A percentile compares a stretch with the other conserved stretches of the same genome.
Conservation (phyloP, 495 filamentous ascomycete genomes). For the Penicillium canescens region DNA sequence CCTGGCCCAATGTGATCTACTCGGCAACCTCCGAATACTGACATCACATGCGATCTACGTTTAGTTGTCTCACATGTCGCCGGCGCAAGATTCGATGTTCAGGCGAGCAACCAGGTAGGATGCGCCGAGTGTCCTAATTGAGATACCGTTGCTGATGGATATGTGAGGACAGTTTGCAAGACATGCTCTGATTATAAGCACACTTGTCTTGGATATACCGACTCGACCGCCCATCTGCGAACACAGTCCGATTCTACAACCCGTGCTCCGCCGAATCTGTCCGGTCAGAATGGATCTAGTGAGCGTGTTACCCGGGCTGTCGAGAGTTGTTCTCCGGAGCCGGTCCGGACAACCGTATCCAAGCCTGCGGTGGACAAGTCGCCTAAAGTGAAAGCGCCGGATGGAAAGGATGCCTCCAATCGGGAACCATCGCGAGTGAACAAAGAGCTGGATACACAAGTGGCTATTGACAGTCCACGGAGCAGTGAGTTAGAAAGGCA, state of each 20-base stretch:
- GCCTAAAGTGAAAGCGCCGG: conserved; percentile 17
- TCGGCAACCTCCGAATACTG: conserved; percentile 18
- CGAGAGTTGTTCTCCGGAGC: conserved; percentile 34
- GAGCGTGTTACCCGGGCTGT: conserved; percentile 18
- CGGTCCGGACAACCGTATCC: conserved; percentile 11
- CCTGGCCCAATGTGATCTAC: background rate
- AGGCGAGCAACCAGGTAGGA: conserved; percentile 65
- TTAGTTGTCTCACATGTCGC: conserved; percentile 74
- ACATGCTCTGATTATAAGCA: conserved; percentile 77
- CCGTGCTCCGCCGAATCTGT: conserved; percentile 25
- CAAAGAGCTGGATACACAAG: conserved; percentile 36
- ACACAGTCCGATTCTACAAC: conserved; percentile 37
- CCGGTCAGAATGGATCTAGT: conserved; percentile 19
- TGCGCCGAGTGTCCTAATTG: background rate
- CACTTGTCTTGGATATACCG: conserved; percentile 66
- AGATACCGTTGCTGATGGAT: background rate
- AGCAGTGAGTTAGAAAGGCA: conserved; percentile 33
- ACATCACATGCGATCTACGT: conserved; percentile 10
- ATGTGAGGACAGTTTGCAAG: conserved; percentile 51
- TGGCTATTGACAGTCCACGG: conserved; percentile 35
- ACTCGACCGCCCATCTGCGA: conserved; percentile 64
- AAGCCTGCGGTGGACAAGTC: conserved; percentile 15
- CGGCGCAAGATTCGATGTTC: conserved; percentile 83
- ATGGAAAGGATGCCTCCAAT: conserved; percentile 19
- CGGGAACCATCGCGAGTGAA: conserved; percentile 23